Conservation (phyloP, 192 early-diverging fungal genomes). For the Rhizophagus sp. region DNA sequence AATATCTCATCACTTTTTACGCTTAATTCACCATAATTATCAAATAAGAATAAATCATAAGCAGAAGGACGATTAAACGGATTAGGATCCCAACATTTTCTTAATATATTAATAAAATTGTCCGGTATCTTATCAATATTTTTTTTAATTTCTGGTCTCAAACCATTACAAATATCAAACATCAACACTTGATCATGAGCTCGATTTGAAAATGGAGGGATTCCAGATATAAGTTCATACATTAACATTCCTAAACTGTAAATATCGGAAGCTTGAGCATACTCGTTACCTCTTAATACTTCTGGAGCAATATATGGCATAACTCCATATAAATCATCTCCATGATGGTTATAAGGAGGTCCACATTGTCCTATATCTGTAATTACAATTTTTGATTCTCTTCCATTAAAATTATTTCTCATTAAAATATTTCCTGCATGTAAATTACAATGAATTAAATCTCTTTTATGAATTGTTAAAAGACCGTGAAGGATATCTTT, state of each 20-base stretch:
- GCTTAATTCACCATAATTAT: not conserved
- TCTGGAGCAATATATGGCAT: constrained; percentile 40
- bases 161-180: constrained; percentile 36
- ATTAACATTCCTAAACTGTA: constrained; percentile 47
- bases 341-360: not conserved
- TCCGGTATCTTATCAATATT: constrained; percentile 30
- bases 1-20: not conserved
- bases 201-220: constrained; percentile 38
- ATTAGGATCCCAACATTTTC: constrained; percentile 42
- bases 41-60: not conserved
- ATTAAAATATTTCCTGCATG: constrained; percentile 49
- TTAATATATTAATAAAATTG: constrained; percentile 37
- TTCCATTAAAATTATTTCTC: not conserved
- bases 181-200: constrained; percentile 33
- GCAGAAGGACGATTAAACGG: constrained; percentile 27
- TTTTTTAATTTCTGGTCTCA: constrained; percentile 35
- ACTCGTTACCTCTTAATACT: constrained; percentile 15
- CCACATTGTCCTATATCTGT: not conserved
- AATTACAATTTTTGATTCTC: not conserved
- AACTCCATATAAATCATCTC: constrained; percentile 30
- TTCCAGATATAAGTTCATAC: constrained; percentile 42
- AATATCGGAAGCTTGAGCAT: constrained; percentile 29
- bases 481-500: constrained; percentile 35
- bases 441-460: constrained; percentile 42
- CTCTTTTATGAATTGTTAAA: constrained; percentile 38